Evolutionary conservation across 495 filamentous ascomycete species (phyloP), one percentile per base, ranked within the genome.

Genomic region (Xanthoparmelia taractica): DNA sequence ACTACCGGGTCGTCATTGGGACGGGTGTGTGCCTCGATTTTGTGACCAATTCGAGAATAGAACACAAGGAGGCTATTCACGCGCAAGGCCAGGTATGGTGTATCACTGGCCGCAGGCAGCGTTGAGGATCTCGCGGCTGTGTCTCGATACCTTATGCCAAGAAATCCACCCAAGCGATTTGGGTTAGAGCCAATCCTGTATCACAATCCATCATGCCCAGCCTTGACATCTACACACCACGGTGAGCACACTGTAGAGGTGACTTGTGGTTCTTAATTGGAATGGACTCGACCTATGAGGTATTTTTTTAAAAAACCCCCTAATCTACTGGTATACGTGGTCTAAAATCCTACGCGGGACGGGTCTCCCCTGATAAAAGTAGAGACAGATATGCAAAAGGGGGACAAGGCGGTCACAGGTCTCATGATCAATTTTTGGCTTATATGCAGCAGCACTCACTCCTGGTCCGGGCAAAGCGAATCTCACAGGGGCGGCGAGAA

Each of bases 21-120:
- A 41, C 7, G 18, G 55, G 23, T 36, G 43, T 31, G 27, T 13
- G 17, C 17, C 27, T 23, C 36, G 38, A 7, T 10, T 54, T 54
- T 6, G 29, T 54, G 29, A 54, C 50, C 50, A 33, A 8, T 33
- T 33, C n/a, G 29, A 54, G 13, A 13, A 54, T 4, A n/a, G 50
- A 52, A 54, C 15, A 33, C 13, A 20, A 54, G 27, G 27, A 33
- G 29, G 50, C 50, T 33, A 54, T 33, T 54, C 50, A 11, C 20
- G 25, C 25, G 31, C 12, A 17, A 52, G 33, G 61, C 55, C 61
- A 58, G 40, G 47, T 63, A 47, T 29, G 27, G 54, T 36, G 55
- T 41, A n/a, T 58, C 29, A 47, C 34, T 36, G 17, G 40, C n/a
- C 33, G 61, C 61, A 63, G 33, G 61, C 40, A 63, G 40, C 27